Conservation (phyloP, 495 filamentous ascomycete species). For the Sabuloglossum arenarium region DNA sequence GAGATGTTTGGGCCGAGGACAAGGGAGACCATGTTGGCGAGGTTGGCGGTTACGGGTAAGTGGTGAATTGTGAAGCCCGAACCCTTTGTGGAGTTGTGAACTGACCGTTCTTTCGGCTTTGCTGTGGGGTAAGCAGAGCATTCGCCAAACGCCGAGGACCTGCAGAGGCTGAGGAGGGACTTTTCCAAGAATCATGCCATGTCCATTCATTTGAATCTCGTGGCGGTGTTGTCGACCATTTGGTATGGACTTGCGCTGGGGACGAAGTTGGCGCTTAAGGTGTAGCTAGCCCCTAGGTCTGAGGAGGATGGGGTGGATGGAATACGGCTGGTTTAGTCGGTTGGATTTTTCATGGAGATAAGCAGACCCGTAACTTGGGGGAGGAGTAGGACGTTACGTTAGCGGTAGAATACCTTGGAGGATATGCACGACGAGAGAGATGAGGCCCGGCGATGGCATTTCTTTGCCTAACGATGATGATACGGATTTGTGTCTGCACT, state of each 20-base stretch:
- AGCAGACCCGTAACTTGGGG: too few relatives aligned
- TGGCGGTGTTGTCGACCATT: conserved; percentile 26
- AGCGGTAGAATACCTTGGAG: too few relatives aligned
- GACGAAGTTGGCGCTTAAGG: conserved; percentile 7
- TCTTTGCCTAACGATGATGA: not conserved
- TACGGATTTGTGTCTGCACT: not conserved
- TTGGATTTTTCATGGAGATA: too few relatives aligned
- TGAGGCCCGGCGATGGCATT: not conserved
- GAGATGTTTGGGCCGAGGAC: conserved; percentile 27
- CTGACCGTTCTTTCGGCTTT: too few relatives aligned
- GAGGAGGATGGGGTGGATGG: not conserved
- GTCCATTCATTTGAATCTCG: conserved; percentile 32
- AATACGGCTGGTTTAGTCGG: too few relatives aligned
- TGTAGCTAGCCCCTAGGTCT: not conserved
- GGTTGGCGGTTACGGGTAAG: too few relatives aligned
- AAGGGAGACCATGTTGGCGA: conserved; percentile 19
- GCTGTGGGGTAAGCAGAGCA: conserved; percentile 3
- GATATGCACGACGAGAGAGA: too few relatives aligned
- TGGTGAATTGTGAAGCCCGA: too few relatives aligned
- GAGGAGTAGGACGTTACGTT: too few relatives aligned
- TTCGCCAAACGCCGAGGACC: conserved; percentile 10
- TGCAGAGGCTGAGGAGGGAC: conserved; percentile 19
- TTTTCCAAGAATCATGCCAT: conserved; percentile 32
- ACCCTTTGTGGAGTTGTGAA: too few relatives aligned
- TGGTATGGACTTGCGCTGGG: conserved; percentile 29